Evolutionary conservation across 208 protist species (phyloP).

Genomic region (Phytomonas francai): DNA sequence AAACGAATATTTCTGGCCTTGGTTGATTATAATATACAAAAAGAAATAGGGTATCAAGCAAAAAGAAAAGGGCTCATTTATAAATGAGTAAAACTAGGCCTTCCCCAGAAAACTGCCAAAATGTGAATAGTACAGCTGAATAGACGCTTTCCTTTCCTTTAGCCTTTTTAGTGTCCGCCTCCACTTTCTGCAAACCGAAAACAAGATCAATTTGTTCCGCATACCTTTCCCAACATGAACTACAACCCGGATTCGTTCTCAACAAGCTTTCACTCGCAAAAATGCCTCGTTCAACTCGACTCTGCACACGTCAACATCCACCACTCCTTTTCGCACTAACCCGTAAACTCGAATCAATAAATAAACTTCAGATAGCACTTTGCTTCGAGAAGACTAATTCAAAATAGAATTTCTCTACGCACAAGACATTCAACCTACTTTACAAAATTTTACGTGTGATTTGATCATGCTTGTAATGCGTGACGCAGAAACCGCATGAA

Average conservation of each 20-base stretch:
- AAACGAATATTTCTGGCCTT: neutral
- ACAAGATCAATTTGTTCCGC: neutral
- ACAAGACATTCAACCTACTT: neutral
- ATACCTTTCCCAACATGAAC: neutral
- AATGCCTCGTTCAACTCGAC: neutral
- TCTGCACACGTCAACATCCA: neutral
- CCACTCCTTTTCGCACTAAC: neutral
- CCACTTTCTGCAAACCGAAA: neutral
- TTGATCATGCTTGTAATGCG: neutral
- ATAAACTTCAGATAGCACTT: neutral
- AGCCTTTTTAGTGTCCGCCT: neutral
- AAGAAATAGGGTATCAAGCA: neutral
- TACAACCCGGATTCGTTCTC: neutral
- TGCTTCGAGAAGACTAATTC: neutral
- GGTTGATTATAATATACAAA: neutral
- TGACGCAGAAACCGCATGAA: neutral
- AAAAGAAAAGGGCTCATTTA: neutral
- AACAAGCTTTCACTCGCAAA: neutral
- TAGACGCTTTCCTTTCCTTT: neutral
- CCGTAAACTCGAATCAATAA: neutral
- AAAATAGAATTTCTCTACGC: neutral
- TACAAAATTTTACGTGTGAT: neutral
- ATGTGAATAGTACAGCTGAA: neutral
- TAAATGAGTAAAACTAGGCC: neutral
- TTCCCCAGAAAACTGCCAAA: neutral